Evolutionary conservation across 495 filamentous ascomycete species (phyloP).

Genomic region (Oleoguttula mirabilis): DNA sequence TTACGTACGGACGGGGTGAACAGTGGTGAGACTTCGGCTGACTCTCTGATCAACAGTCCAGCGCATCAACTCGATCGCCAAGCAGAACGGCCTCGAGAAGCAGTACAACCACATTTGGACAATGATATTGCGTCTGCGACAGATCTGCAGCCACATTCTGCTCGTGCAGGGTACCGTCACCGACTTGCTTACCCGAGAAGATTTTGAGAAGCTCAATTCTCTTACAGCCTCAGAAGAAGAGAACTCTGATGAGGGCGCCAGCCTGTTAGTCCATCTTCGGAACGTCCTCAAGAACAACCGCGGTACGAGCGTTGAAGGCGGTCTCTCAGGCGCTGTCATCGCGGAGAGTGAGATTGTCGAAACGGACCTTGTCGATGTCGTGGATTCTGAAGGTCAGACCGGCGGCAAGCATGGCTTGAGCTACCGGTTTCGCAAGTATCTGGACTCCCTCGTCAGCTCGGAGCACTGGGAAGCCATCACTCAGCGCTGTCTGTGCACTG

Average conservation of each 20-base stretch:
- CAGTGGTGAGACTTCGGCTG: too few species aligned
- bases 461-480: conserved; percentile 26
- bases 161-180: conserved; percentile 37
- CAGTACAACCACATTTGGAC: conserved; percentile 25
- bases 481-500: conserved; percentile 28
- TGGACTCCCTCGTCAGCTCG: conserved; percentile 22
- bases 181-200: conserved; percentile 31
- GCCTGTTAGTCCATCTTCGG: conserved; percentile 20
- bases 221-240: conserved; percentile 19
- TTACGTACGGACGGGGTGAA: too few species aligned
- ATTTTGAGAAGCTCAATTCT: conserved; percentile 28
- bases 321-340: conserved; percentile 2
- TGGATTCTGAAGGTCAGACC: background rate
- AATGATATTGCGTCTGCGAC: conserved; percentile 40
- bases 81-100: conserved; percentile 19
- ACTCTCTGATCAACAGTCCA: too few species aligned
- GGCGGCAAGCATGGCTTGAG: conserved; percentile 13
- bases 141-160: conserved; percentile 41
- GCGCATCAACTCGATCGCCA: conserved; percentile 30
- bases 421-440: conserved; percentile 26
- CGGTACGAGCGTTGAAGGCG: conserved; percentile 2
- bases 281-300: conserved; percentile 11
- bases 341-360: background rate
- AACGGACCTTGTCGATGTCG: conserved; percentile 3
- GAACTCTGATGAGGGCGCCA: background rate